Conservation (phyloP, 2,329 filamentous ascomycete species). For the Talaromyces sp. region DNA sequence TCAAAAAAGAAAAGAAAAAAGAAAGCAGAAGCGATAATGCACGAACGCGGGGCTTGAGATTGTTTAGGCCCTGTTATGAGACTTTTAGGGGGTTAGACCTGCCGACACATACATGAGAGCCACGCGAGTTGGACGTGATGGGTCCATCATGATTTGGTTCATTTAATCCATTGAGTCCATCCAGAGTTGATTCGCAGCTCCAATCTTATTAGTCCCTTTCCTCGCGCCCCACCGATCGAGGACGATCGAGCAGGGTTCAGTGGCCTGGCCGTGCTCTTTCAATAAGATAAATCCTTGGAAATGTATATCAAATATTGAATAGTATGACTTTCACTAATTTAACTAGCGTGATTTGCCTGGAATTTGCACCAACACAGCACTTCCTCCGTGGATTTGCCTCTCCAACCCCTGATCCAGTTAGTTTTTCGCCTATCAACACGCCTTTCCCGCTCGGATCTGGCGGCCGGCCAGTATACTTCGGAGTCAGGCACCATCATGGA, state of each 20-base stretch:
- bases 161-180: no score
- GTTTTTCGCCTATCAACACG: not conserved
- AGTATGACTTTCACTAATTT: not conserved
- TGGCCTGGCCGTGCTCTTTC: constrained; percentile 7
- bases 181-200: no score
- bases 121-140: constrained; percentile 16
- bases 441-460: not conserved
- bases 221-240: constrained; percentile 22
- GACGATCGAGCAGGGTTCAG: constrained; percentile 21
- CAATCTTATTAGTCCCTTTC: not conserved
- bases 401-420: not conserved
- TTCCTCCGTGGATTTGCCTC: not conserved
- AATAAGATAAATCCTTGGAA: not conserved
- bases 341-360: constrained; percentile 4
- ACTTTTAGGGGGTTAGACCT: constrained; percentile 2
- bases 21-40: not conserved
- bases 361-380: constrained; percentile 1
- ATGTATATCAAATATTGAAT: no score
- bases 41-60: not conserved
- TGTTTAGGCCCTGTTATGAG: not conserved
- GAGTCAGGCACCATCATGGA: not conserved
- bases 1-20: no score
- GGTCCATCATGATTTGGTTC: no score
- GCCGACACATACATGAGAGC: constrained; percentile 7
- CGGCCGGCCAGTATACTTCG: not conserved